phyloP scores from a whole-genome alignment of 2,329 filamentous ascomycete species.

The Byssothecium circinans region DNA sequence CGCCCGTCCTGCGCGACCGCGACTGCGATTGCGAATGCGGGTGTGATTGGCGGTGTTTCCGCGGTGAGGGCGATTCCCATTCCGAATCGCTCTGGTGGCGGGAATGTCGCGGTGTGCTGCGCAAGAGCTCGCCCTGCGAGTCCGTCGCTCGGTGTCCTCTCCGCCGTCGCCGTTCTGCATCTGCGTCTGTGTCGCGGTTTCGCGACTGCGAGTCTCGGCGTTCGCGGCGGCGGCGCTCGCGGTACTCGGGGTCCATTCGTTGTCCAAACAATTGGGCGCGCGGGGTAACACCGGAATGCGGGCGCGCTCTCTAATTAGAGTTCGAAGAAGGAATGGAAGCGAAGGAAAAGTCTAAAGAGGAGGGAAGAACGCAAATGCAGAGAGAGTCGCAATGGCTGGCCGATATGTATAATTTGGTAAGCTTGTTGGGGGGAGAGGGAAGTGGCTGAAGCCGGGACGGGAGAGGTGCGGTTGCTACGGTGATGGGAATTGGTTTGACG shows the following conservation, averaged over 20 bases:
- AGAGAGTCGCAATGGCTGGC: constrained; percentile 10
- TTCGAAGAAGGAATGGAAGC: constrained; percentile 14
- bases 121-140: constrained; percentile 40
- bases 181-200: background rate
- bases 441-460: constrained; percentile 5
- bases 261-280: too few species aligned
- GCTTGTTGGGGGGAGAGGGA: constrained; percentile 19
- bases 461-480: constrained; percentile 33
- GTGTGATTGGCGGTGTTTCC: constrained; percentile 24
- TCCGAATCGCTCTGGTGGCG: constrained; percentile 36
- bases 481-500: constrained; percentile 30
- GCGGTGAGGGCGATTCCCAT: constrained; percentile 29
- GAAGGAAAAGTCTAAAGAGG: background rate
- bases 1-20: constrained; percentile 15
- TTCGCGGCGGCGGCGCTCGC: constrained; percentile 30
- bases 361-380: background rate
- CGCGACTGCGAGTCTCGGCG: constrained; percentile 32
- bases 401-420: constrained; percentile 30
- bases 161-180: constrained; percentile 32
- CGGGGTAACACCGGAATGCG: constrained; percentile 8
- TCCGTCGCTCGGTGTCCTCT: constrained; percentile 45
- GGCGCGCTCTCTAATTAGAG: constrained; percentile 14
- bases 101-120: constrained; percentile 11
- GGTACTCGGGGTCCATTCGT: constrained; percentile 20
- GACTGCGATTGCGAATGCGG: constrained; percentile 26